Conservation (phyloP, 1,284 basidiomycete genomes). For the Ustilago vetiveriae region DNA sequence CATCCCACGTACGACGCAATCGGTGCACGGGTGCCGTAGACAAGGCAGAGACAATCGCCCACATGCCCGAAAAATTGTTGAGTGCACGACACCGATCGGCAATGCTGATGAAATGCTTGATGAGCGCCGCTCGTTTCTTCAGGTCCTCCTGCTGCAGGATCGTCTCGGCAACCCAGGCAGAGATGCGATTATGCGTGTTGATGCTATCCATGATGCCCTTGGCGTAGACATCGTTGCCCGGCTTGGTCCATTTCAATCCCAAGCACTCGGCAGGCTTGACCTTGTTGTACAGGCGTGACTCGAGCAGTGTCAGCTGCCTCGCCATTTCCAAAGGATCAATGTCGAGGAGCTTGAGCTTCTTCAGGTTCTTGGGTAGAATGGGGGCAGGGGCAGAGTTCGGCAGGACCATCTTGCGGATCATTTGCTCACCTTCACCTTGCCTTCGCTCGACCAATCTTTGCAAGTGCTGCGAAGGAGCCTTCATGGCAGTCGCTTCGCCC, state of each 20-base stretch:
- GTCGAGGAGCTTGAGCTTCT: slow-evolving; percentile 84
- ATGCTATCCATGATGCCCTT: slow-evolving; percentile 86
- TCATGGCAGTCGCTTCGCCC: slow-evolving; percentile 48
- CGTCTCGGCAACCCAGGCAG: slow-evolving; percentile 92
- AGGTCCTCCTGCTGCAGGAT: slow-evolving; percentile 87
- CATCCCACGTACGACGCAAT: slow-evolving; percentile 93
- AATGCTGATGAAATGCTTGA: slow-evolving; percentile 92
- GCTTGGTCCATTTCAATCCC: slow-evolving; percentile 68
- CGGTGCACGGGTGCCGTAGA: slow-evolving; percentile 93
- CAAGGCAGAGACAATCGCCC: slow-evolving; percentile 92
- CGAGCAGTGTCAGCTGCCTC: slow-evolving; percentile 91
- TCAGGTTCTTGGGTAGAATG: slow-evolving; percentile 78
- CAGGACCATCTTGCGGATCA: slow-evolving; percentile 61
- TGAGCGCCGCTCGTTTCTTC: slow-evolving; percentile 79
- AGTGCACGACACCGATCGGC: slow-evolving; percentile 89
- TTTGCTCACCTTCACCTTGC: slow-evolving; percentile 54
- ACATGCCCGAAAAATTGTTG: slow-evolving; percentile 95
- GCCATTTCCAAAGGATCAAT: slow-evolving; percentile 91
- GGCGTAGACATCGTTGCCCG: slow-evolving; percentile 68
- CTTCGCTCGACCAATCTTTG: slow-evolving; percentile 66
- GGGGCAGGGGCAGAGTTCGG: slow-evolving; percentile 70
- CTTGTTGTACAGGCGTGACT: slow-evolving; percentile 84
- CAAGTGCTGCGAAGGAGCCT: slow-evolving; percentile 61
- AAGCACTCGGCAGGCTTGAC: slow-evolving; percentile 93
- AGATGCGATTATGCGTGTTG: slow-evolving; percentile 85